Evolutionary conservation across 441 rosid genomes (phyloP), one percentile per base, ranked within the genome.

Genomic region (Pelargonium cotyledonis): DNA sequence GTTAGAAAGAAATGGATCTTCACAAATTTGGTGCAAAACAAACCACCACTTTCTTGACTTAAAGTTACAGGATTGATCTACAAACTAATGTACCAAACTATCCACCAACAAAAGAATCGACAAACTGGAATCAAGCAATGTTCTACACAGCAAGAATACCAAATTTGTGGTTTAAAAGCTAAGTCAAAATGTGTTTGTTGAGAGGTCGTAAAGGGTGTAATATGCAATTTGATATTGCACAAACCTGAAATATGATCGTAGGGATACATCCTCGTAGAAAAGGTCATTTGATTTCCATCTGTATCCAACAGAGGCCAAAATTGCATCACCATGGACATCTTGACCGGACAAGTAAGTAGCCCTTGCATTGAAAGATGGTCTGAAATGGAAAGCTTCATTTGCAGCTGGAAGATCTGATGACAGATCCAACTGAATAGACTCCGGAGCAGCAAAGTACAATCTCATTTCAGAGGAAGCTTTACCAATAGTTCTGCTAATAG

Each of bases 261-360:
- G 66, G 16, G 86, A 83, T 68, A 90, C 65, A 80, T 90, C 88
- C 79, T 86, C 95, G 70, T 77, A 76, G 72, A 82, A 85, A 78
- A 92, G 88, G 64, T 82, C 82, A 47, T 79, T 77, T 11, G 92
- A 83, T 78, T 84, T 88, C 99, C 98, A 85, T 38, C 81, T 76
- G 83, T 89, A 92, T 51, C 98, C 97, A 82, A 92, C 69, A 43
- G 96, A 90, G 67, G 98, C 93, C 90, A 92, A 79, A 75, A 95
- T 80, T 76, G 99, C 91, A 85, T 88, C 88, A 40, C 96, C 91
- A 72, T 77, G 78, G 73, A 92, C 75, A 70, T 75, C 82, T 82
- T 95, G 96, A 72, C 91, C 85, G 75, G 81, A 89, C 41, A 90
- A 65, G 82, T 82, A 84, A 81, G 89, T 95, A 75, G 96, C 98